Base-by-base conservation (phyloP, 2,329 filamentous ascomycete species). In the Sclerotinia trifoliorum region DNA sequence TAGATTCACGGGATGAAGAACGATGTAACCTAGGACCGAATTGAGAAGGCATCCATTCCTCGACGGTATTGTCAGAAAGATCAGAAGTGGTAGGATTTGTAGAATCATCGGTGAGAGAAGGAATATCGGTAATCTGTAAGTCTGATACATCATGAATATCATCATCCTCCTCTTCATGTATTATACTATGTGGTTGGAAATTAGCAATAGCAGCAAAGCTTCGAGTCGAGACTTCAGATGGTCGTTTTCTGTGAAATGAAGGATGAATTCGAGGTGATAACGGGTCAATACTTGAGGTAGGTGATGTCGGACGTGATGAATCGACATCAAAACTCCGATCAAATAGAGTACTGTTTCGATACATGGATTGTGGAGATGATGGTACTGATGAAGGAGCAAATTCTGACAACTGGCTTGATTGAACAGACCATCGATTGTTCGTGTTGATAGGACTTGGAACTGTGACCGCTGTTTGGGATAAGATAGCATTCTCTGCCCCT, bases 1-100 rank as follows among this genome's bases (percentile, higher is more conserved):
- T 89, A 24, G 92, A 96, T 77, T 97, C 94, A 74, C 96, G 93
- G 1, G 94, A 97, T 2, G 88, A 77, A 3, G 88, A 84, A 44
- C 90, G 88, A 52, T 87, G 90, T 5, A 94, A 79, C 2, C 79
- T 78, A 65, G 80, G 81, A 67, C 78, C 78, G 73, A 80, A 79
- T 73, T 71, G 75, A 75, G 64, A 54, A 75, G 63, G 52, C 69
- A 72, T 54, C 74, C 75, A 74, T 24, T 71, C 63, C n/a, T 74
- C 46, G 24, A 62, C 61, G 21, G 61, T 68, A 63, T 75, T 55
- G n/a, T 68, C 71, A 42, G 75, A 74, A 10, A 55, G 44, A 21
- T 74, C 69, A 10, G 72, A 75, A 54, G 67, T 70, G 56, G 69
- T 75, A 42, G 66, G 70, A 62, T 69, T 74, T 46, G 69, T 74